phyloP scores from a whole-genome alignment of 2,329 filamentous ascomycete genomes.

The Ascochyta fabae region DNA sequence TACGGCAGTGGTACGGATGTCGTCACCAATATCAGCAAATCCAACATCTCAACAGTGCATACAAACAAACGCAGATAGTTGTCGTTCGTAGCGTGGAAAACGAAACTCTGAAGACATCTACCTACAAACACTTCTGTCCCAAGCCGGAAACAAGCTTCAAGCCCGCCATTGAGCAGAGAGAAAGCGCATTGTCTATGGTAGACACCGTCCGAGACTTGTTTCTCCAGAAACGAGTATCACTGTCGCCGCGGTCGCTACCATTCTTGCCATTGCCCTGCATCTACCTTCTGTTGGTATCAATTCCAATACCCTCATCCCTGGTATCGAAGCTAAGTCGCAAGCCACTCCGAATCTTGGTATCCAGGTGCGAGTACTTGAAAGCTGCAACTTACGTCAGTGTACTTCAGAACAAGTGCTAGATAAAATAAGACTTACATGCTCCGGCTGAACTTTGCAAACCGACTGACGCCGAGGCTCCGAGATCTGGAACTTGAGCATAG shows the following conservation, averaged over 20 bases:
- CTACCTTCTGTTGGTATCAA: not conserved
- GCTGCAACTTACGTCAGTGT: not conserved
- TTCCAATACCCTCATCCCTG: not conserved
- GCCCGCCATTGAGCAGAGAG: no score
- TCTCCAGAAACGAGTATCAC: not conserved
- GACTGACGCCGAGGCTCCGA: not conserved
- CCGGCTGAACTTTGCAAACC: not conserved
- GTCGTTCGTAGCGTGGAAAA: not conserved
- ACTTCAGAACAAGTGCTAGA: not conserved
- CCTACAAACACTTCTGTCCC: not conserved
- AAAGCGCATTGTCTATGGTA: no score
- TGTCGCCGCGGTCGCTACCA: not conserved
- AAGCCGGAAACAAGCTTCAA: not conserved
- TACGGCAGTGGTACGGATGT: not conserved
- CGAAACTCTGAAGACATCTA: not conserved
- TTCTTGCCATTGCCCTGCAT: not conserved
- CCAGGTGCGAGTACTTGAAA: not conserved
- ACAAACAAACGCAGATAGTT: not conserved
- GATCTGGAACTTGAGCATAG: not conserved
- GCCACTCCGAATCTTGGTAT: not conserved
- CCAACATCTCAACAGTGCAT: not conserved
- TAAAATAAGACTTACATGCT: not conserved
- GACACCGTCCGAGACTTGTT: no score
- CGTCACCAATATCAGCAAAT: not conserved
- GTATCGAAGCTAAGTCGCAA: not conserved